Conservation (phyloP, 2,329 filamentous ascomycete species). For the Talaromyces funiculosus region DNA sequence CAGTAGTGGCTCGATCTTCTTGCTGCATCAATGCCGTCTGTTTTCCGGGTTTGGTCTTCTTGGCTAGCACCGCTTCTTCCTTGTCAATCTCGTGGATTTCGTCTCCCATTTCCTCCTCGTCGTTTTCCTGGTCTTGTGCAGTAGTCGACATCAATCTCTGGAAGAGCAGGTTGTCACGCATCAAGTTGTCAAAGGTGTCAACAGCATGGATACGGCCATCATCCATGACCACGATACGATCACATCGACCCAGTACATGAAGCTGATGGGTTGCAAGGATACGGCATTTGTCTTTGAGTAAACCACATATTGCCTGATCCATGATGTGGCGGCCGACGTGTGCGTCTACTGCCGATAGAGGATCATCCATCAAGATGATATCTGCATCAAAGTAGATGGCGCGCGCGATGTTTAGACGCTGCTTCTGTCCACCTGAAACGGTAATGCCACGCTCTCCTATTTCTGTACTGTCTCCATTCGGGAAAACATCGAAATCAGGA, state of each 20-base stretch:
- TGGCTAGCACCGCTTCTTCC: slow-evolving; percentile 41
- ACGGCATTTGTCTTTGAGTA: slow-evolving; percentile 82
- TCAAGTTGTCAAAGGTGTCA: slow-evolving; percentile 84
- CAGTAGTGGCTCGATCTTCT: slow-evolving; percentile 60
- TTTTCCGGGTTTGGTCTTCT: slow-evolving; percentile 32
- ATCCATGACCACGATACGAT: slow-evolving; percentile 91
- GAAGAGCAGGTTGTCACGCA: slow-evolving; percentile 72
- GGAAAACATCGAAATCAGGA: slow-evolving; percentile 88
- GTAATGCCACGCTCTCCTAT: slow-evolving; percentile 95
- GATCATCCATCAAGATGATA: slow-evolving; percentile 60
- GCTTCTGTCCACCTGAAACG: slow-evolving; percentile 91
- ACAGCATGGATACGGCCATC: slow-evolving; percentile 75
- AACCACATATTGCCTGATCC: slow-evolving; percentile 85
- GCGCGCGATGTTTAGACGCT: slow-evolving; percentile 87
- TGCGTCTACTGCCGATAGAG: slow-evolving; percentile 50
- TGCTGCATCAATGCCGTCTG: slow-evolving; percentile 40
- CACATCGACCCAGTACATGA: slow-evolving; percentile 83
- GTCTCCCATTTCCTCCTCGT: slow-evolving; percentile 47
- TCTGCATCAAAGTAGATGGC: slow-evolving; percentile 62
- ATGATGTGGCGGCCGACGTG: slow-evolving; percentile 69
- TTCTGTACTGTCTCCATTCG: slow-evolving; percentile 79
- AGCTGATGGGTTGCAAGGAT: slow-evolving; percentile 93
- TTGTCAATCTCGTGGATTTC: slow-evolving; percentile 15
- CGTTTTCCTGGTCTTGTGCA: slow-evolving; percentile 53
- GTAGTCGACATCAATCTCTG: slow-evolving; percentile 76